Base-by-base conservation (phyloP, 495 filamentous ascomycete genomes). In the Pyronema domesticum region DNA sequence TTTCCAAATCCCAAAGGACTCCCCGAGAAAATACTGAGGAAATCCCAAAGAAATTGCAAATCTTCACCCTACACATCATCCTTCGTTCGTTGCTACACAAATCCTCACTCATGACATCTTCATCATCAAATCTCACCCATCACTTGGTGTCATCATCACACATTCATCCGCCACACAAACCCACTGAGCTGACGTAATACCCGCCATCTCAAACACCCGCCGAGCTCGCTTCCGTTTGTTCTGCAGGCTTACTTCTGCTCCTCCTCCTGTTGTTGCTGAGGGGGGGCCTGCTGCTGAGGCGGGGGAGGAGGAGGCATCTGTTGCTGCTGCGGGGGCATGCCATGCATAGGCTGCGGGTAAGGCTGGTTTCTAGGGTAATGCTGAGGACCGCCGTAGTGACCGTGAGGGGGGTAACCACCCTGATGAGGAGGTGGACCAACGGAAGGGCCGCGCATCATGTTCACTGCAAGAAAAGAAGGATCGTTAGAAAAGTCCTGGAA, bases 381-480 rank as follows among this genome's bases (percentile, higher is more conserved):
- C 15, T 56, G 62, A 14, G 62, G 59, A 39, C 62, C 62, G 36
- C 19, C 60, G 42, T 59, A 65, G 34, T 58, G 61, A 10, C 62
- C 62, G 15, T 46, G 57, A 30, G 62, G 62, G 6, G 62, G 56
- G 18, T 51, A 58, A 44, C 62, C 62, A 10, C 55, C 56, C 9
- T 64, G 62, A n/a, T 55, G 61, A n/a, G 55, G 61, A 53, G 56
- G 58, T 17, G 58, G 61, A 6, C 23, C 23, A 30, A 30, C 23
- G 6, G 50, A 37, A 19, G 60, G 62, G 17, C 62, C 63, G 44
- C 62, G 62, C 57, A 65, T 65, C 63, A 65, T 65, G 53, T 63
- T 63, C 63, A 65, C 63, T 65, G 47, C 44, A 57, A 18, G 43
- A 39, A 57, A 36, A 35, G 57, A 57, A 53, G 37, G 34, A 54